Evolutionary conservation across 2,329 filamentous ascomycete species (phyloP).

Genomic region (Scolecobasidium constrictum): DNA sequence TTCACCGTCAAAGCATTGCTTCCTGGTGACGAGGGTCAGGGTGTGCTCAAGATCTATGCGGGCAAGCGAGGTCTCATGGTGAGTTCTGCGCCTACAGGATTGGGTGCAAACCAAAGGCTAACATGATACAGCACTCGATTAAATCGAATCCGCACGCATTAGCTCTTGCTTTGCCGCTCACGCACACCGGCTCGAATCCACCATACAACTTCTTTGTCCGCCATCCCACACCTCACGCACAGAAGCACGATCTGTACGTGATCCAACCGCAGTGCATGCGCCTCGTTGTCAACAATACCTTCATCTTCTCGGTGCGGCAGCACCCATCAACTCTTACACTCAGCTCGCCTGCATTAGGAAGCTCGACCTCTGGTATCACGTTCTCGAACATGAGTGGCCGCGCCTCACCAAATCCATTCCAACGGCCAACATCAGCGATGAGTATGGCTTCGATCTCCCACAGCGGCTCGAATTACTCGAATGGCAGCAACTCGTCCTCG

Average conservation of each 20-base stretch:
- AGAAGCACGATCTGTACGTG: slow-evolving; percentile 92
- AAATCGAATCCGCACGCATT: slow-evolving; percentile 91
- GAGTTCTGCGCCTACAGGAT: slow-evolving; percentile 13
- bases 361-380: slow-evolving; percentile 19
- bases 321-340: slow-evolving; percentile 56
- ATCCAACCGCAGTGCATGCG: slow-evolving; percentile 87
- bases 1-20: slow-evolving; percentile 90
- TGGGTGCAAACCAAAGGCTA: neutral
- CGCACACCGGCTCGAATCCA: slow-evolving; percentile 86
- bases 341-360: slow-evolving; percentile 23
- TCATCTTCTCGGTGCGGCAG: slow-evolving; percentile 91
- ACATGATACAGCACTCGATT: slow-evolving; percentile 58
- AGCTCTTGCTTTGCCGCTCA: slow-evolving; percentile 78
- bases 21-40: slow-evolving; percentile 83
- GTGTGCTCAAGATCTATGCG: slow-evolving; percentile 81
- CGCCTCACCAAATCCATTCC: slow-evolving; percentile 40
- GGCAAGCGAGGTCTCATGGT: slow-evolving; percentile 87
- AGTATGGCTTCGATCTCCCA: slow-evolving; percentile 48
- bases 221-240: slow-evolving; percentile 95
- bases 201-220: slow-evolving; percentile 86
- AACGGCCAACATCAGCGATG: slow-evolving; percentile 46
- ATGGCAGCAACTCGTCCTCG: slow-evolving; percentile 45
- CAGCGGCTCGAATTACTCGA: slow-evolving; percentile 38
- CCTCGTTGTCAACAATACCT: slow-evolving; percentile 90
- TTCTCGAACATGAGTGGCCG: slow-evolving; percentile 27